phyloP scores from a whole-genome alignment of 108 stramenopile genomes.

The Pseudonitzschia multiseries region DNA sequence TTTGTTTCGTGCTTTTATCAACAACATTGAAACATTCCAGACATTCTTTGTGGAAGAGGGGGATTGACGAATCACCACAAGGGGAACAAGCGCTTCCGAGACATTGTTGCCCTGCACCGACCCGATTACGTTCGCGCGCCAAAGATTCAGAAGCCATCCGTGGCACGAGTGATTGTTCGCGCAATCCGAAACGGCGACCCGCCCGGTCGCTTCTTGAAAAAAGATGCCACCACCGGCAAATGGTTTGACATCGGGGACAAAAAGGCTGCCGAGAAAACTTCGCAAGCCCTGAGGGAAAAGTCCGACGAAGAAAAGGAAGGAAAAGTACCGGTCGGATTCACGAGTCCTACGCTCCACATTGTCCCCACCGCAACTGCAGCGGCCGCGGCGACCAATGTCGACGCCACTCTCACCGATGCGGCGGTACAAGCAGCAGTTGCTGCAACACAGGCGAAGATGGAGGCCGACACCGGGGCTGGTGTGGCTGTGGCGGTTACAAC shows the following conservation, averaged over 20 bases:
- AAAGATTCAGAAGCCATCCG: conserved; percentile 79
- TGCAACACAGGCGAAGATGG: conserved; percentile 5
- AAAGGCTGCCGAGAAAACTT: conserved; percentile 59
- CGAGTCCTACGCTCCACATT: conserved; percentile 15
- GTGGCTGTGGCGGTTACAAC: background rate
- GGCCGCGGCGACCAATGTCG: conserved; percentile 10
- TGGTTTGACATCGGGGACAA: conserved; percentile 86
- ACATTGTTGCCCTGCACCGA: conserved; percentile 74
- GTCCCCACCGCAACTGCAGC: conserved; percentile 8
- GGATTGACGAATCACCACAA: conserved; percentile 83
- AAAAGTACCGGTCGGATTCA: conserved; percentile 11
- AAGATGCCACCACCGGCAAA: conserved; percentile 60
- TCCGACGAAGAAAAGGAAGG: conserved; percentile 27
- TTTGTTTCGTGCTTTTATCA: background rate
- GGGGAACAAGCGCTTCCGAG: conserved; percentile 82
- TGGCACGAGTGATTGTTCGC: conserved; percentile 75
- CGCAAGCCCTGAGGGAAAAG: conserved; percentile 71
- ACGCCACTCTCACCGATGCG: conserved; percentile 7
- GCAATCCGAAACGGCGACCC: conserved; percentile 83
- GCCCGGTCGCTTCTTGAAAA: conserved; percentile 82
- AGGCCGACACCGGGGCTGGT: background rate
- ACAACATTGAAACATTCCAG: background rate
- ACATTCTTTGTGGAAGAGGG: conserved; percentile 64
- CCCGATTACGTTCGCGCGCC: conserved; percentile 72
- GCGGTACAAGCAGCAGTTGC: conserved; percentile 18